Conservation (phyloP, 2,329 filamentous ascomycete genomes). For the Ophiostoma himal-ulmi region DNA sequence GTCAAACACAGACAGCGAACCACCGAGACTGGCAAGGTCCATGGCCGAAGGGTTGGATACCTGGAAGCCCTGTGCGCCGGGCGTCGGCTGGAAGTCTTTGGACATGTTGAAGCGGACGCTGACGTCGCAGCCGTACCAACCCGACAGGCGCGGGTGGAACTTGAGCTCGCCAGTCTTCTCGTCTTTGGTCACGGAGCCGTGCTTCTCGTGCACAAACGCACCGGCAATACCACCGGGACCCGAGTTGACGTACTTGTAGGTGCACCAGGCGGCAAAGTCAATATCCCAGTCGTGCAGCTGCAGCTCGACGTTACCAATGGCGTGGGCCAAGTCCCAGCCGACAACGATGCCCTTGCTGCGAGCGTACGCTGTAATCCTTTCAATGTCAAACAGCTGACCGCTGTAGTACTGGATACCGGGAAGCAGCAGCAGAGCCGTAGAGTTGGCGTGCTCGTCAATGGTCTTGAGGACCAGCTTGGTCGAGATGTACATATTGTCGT, state of each 20-base stretch:
- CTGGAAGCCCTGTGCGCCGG: constrained; percentile 75
- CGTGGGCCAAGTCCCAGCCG: constrained; percentile 56
- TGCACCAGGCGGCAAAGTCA: constrained; percentile 90
- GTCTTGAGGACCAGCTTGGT: constrained; percentile 65
- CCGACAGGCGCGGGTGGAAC: constrained; percentile 63
- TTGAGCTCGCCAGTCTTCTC: constrained; percentile 25
- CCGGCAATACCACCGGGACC: constrained; percentile 78
- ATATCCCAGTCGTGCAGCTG: constrained; percentile 81
- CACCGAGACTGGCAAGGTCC: constrained; percentile 69
- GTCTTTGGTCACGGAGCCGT: constrained; percentile 53
- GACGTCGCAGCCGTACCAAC: constrained; percentile 86
- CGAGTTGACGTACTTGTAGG: constrained; percentile 88
- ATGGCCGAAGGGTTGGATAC: constrained; percentile 77
- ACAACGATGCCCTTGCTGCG: constrained; percentile 49
- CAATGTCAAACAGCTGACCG: constrained; percentile 80
- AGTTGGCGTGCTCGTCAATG: constrained; percentile 68
- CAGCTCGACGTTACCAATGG: constrained; percentile 75
- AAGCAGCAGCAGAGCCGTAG: constrained; percentile 70
- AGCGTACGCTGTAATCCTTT: constrained; percentile 70
- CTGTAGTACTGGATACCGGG: constrained; percentile 91
- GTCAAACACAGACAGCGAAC: constrained; percentile 67
- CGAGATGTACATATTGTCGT: constrained; percentile 54
- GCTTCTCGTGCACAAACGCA: constrained; percentile 70
- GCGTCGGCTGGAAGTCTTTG: constrained; percentile 69
- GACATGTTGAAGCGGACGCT: constrained; percentile 74